Base-by-base conservation (phyloP, 2,329 filamentous ascomycete genomes). In the Pezicula carpinea region DNA sequence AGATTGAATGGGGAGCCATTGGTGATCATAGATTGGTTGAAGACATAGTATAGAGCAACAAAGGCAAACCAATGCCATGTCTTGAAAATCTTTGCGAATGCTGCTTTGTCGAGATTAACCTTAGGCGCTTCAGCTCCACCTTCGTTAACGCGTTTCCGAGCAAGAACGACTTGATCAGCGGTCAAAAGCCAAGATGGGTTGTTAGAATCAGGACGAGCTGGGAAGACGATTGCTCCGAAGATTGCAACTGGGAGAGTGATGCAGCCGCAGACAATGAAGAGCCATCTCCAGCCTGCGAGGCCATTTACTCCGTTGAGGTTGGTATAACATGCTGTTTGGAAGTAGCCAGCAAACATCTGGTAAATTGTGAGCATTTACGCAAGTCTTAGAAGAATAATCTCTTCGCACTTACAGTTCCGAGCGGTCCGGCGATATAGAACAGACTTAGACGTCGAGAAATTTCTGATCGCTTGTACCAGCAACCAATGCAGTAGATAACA, bases 391-490 rank as follows among this genome's bases (percentile, higher is more conserved):
- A 13, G 33, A 3, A n/a, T 53, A 52, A 62, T 43, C 47, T 14
- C 41, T 22, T 34, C n/a, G n/a, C n/a, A 53, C 49, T 26, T 35
- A 49, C 44, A 5, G 45, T 31, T 14, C 67, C 67, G 0, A 81
- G 57, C 2, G 80, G 73, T 0, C 76, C 76, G 1, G 74, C 76
- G n/a, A 77, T 75, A 50, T 80, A 76, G 53, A 79, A 82, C 2
- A 82, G 61, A 6, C 70, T 75, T 38, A 79, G 77, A 3, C 79
- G 71, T 43, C 77, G 77, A 0, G 74, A 73, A 35, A 81, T 71
- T 54, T 83, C 79, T 11, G 72, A 70, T 41, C 71, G 74, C 50
- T 76, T 75, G 56, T 83, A 83, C 78, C 79, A 83, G 1, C 70
- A 77, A 0, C 75, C 77, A 6, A 82, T 67, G 18, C 77, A 69